A percentile compares a stretch with the other conserved stretches of the same genome.
These are phyloP conservation scores for Ensete glaucum DNA, from an alignment of 176 grass and related monocot species.

Conservation along the genomic window DNA sequence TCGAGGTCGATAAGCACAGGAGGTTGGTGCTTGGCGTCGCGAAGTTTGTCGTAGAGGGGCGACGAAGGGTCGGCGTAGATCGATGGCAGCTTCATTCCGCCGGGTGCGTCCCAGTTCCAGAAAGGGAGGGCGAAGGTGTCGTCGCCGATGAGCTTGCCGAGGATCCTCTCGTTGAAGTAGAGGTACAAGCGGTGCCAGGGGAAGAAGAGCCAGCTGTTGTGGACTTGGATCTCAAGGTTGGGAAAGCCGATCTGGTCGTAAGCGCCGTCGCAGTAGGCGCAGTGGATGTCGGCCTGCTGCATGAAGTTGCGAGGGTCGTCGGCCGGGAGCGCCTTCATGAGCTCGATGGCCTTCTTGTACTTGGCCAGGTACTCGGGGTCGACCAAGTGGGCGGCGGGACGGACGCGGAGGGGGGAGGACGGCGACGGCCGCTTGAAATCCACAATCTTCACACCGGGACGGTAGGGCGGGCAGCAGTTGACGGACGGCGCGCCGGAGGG, in stretches of 20 bases:
- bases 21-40: constrained; percentile 20
- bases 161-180: constrained; percentile 47
- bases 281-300: constrained; percentile 51
- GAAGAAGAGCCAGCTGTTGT: constrained; percentile 45
- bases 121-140: constrained; percentile 33
- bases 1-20: constrained; percentile 27
- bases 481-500: background rate
- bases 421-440: constrained; percentile 44
- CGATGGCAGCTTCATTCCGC: constrained; percentile 34
- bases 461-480: constrained; percentile 46
- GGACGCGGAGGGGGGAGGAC: constrained; percentile 36
- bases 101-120: constrained; percentile 42
- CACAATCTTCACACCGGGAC: background rate
- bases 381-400: constrained; percentile 51
- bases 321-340: constrained; percentile 58
- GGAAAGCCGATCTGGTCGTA: constrained; percentile 29
- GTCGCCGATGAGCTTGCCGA: constrained; percentile 51
- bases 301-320: constrained; percentile 72
- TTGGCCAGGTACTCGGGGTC: constrained; percentile 37
- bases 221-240: constrained; percentile 38
- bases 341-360: constrained; percentile 43
- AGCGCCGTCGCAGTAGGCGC: constrained; percentile 35
- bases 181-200: constrained; percentile 47
- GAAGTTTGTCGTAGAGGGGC: constrained; percentile 25
- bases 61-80: constrained; percentile 27